Evolutionary conservation across 2,329 filamentous ascomycete genomes (phyloP), one percentile per base, ranked within the genome.

Genomic region (Verticillium isaacii): DNA sequence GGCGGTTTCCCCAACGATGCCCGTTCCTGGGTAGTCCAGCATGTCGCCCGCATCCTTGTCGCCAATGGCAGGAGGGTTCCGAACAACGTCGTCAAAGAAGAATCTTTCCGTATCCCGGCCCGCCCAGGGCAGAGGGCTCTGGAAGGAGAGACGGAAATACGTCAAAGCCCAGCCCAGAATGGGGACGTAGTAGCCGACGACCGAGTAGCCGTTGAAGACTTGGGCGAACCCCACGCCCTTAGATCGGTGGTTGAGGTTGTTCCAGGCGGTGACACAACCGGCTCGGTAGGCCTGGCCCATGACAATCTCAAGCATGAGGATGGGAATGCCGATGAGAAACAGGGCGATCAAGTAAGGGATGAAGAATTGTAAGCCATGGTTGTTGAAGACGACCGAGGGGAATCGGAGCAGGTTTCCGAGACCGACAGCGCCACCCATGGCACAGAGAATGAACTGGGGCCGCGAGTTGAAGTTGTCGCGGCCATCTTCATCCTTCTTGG

Each of bases 241-340:
- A 7, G 83, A 70, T 5, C 81, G 74, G 32, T 72, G 68, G 66
- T 83, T 78, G 60, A 83, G 74, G 45, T 80, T 81, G 66, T 80
- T 78, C 67, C 74, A 84, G 0, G 82, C 80, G 36, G 82, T 77
- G n/a, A 82, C 78, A 1, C 75, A 77, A 15, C 81, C 81, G 32
- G 79, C 80, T 2, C 82, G 80, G 64, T 85, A 84, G 0, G 82
- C 80, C 63, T 84, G 89, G 59, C 91, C 91, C 37, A 90, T 90
- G 39, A 88, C 89, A 59, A 85, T 82, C 65, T 85, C 82, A 32
- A 85, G 76, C 6, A 82, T 76, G 12, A 85, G 74, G 0, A 80
- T 76, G 0, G 82, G 83, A n/a, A 85, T 84, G 11, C 82, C 82
- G 52, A 85, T 74, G 12, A 82, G 68, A 61, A 81, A 78, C 3